Base-by-base conservation (phyloP, 2,329 filamentous ascomycete genomes). In the Aspergillus pseudoviridinutans region DNA sequence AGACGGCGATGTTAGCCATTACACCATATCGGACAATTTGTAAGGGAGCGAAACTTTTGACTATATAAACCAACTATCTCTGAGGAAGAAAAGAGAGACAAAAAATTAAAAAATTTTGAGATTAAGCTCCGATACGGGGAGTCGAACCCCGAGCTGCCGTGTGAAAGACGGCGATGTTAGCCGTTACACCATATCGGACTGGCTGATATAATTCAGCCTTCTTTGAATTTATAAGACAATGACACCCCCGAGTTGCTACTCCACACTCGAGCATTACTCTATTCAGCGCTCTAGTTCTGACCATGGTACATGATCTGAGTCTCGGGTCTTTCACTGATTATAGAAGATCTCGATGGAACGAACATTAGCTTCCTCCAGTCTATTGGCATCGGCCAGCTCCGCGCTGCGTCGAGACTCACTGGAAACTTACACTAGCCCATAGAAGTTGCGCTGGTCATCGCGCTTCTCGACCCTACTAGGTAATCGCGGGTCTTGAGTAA, bases 61-160 rank as follows among this genome's bases (percentile, higher is more conserved):
- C 2, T 24, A 24, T 14, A 24, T 22, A 47, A 54, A 10, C 10
- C 29, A 35, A 29, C 1, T 10, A 10, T 29, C n/a, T 3, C 10
- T 1, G 3, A 29, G 28, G 3, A 29, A 9, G 9, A 4, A 10
- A 22, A 22, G 9, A 8, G 3, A 29, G 10, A 17, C 14, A 29
- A 27, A 27, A 28, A 41, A 58, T 29, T 42, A 25, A 41, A 50
- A 54, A 51, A 51, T 28, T 14, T 25, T 6, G 35, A 51, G 28
- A 51, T 28, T 61, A 64, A 66, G 65, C 58, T 61, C 64, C 64
- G 64, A 61, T 68, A 65, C 69, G 70, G 63, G 63, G 67, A 63
- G 62, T 63, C 60, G 55, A 63, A 59, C 56, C 58, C 56, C 58
- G 58, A 66, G 51, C 51, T 57, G 51, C 56, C 51, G 56, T 57